These are phyloP conservation scores for Huntiella decipiens DNA, from an alignment of 2,329 filamentous ascomycete species.

Conservation along the genomic window DNA sequence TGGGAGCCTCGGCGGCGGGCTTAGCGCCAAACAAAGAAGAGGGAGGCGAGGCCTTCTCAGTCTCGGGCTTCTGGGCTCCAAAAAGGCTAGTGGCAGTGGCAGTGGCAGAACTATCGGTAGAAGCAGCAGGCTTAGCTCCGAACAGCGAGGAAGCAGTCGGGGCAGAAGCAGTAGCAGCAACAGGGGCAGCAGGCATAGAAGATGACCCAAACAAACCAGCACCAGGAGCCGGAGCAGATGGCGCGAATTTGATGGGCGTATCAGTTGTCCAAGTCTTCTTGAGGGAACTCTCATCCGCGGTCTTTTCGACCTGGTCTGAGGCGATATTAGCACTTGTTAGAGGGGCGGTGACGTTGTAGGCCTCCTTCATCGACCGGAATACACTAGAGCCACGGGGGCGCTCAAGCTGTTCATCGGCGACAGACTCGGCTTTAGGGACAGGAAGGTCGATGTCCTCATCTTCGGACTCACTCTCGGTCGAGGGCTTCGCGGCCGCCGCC, in stretches of 20 bases:
- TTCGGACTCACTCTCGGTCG: slow-evolving; percentile 28
- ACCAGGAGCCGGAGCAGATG: slow-evolving; percentile 15
- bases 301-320: slow-evolving; percentile 3
- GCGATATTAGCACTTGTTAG: slow-evolving; percentile 27
- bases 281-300: slow-evolving; percentile 18
- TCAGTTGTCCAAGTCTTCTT: slow-evolving; percentile 31
- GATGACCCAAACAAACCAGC: slow-evolving; percentile 7
- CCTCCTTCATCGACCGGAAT: slow-evolving; percentile 36
- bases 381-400: slow-evolving; percentile 20
- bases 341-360: slow-evolving; percentile 24
- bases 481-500: slow-evolving; percentile 34
- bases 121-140: slow-evolving; percentile 16
- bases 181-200: slow-evolving; percentile 17
- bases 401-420: background rate
- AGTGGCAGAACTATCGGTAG: slow-evolving; percentile 19
- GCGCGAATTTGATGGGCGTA: slow-evolving; percentile 35
- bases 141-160: slow-evolving; percentile 12
- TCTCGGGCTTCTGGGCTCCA: slow-evolving; percentile 18
- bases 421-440: background rate
- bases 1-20: slow-evolving; percentile 7
- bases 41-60: slow-evolving; percentile 2
- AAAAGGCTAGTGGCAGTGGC: slow-evolving; percentile 19
- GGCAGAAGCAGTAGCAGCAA: slow-evolving; percentile 11
- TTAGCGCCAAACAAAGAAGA: slow-evolving; percentile 14
- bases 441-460: slow-evolving; percentile 24